Conservation (phyloP, 1,139 yeast species). For the Diutina pseudorugosa region DNA sequence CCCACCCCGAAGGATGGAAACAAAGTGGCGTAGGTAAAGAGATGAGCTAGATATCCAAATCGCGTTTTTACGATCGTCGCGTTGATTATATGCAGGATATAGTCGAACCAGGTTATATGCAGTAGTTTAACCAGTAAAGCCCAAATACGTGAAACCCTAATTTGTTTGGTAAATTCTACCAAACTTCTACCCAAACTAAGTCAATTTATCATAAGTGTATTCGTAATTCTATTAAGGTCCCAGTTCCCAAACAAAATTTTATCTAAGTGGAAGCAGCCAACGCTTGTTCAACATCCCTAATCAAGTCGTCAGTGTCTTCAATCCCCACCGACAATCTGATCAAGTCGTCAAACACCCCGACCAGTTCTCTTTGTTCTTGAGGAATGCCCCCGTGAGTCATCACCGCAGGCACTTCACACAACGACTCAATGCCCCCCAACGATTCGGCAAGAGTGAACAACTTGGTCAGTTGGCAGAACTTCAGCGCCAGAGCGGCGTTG, state of each 20-base stretch:
- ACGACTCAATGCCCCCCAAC: slow-evolving; percentile 81
- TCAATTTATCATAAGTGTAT: too few relatives aligned
- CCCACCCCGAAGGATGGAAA: neutral
- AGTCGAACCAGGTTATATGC: neutral
- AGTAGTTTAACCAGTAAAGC: too few relatives aligned
- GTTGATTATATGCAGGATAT: neutral
- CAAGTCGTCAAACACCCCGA: slow-evolving; percentile 76
- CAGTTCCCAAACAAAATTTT: too few relatives aligned
- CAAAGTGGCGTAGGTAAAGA: neutral
- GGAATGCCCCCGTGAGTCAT: slow-evolving; percentile 95
- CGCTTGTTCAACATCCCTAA: slow-evolving; percentile 66
- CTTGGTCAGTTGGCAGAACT: slow-evolving; percentile 63
- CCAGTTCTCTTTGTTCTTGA: slow-evolving; percentile 62
- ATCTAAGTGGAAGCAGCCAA: slow-evolving; percentile 19
- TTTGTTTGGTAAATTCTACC: too few relatives aligned
- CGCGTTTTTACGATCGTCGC: neutral
- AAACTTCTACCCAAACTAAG: too few relatives aligned
- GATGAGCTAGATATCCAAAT: neutral
- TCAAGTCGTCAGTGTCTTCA: slow-evolving; percentile 70
- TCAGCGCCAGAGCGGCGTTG: slow-evolving; percentile 66
- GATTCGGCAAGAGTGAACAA: slow-evolving; percentile 83
- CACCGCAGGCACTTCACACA: slow-evolving; percentile 80
- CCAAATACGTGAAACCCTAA: too few relatives aligned
- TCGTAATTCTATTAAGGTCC: neutral
- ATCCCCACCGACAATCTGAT: slow-evolving; percentile 80